phyloP scores from a whole-genome alignment of 441 rosid genomes.

The Omphalea diandra region DNA sequence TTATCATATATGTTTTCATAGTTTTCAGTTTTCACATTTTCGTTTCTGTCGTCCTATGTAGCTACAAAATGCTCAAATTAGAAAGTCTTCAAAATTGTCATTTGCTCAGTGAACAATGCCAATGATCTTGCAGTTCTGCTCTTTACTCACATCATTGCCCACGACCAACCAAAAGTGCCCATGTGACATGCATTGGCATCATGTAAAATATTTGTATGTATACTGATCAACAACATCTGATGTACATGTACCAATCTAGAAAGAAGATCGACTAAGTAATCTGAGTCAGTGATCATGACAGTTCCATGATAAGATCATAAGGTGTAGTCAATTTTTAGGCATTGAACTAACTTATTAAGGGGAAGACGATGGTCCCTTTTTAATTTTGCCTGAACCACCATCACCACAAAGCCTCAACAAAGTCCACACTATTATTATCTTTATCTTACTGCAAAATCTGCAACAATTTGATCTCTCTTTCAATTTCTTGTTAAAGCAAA shows the following conservation, averaged over 20 bases:
- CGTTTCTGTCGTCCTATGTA: no score
- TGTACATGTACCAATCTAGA: not conserved
- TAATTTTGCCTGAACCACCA: not conserved
- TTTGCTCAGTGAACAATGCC: no score
- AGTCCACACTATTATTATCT: slow-evolving; percentile 8
- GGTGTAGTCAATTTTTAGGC: slow-evolving; percentile 20
- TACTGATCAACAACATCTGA: no score
- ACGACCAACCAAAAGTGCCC: no score
- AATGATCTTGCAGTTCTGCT: no score
- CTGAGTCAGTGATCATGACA: slow-evolving; percentile 21
- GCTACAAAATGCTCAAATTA: no score
- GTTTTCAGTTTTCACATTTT: no score
- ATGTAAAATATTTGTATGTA: not conserved
- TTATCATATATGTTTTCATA: no score
- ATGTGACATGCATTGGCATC: not conserved
- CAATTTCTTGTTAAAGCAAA: not conserved
- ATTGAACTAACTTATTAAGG: not conserved
- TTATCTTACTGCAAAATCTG: not conserved
- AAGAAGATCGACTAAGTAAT: not conserved
- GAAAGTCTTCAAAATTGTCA: no score
- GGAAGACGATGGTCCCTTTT: slow-evolving; percentile 2
- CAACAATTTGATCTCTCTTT: not conserved
- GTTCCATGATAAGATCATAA: slow-evolving; percentile 19
- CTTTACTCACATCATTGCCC: no score
- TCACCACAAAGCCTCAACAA: not conserved